These are phyloP conservation scores for Citrus glauca DNA, from an alignment of 345 rosid species.

Conservation along the genomic window DNA sequence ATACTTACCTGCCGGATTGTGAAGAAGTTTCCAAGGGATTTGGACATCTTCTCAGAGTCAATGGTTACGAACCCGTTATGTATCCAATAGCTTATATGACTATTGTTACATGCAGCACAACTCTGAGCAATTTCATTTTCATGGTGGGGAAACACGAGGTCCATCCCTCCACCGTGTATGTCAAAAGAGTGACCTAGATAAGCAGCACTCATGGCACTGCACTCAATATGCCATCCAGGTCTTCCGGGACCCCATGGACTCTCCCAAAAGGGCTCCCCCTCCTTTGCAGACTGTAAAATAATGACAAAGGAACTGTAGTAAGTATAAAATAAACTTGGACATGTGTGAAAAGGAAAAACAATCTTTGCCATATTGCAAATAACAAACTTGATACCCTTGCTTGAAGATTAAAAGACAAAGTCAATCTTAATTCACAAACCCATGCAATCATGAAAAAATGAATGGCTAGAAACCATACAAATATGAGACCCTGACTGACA, in stretches of 20 bases:
- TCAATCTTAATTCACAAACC: not conserved
- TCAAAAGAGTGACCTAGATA: conserved; percentile 86
- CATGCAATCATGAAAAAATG: not conserved
- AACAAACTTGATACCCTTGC: not conserved
- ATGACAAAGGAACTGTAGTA: not conserved
- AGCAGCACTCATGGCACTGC: conserved; percentile 94
- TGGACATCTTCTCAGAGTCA: conserved; percentile 97
- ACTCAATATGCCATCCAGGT: conserved; percentile 98
- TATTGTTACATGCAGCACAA: conserved; percentile 79
- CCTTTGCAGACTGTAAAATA: conserved; percentile 64
- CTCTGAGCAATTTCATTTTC: conserved; percentile 99
- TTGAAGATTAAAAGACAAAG: not conserved
- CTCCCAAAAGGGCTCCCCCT: conserved; percentile 94
- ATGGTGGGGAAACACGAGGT: conserved; percentile 97
- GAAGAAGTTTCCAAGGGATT: conserved; percentile 95
- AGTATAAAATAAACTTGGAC: not conserved
- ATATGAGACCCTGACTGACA: not conserved
- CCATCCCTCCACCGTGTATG: conserved; percentile 99
- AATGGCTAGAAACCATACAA: not conserved
- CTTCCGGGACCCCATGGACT: conserved; percentile 99
- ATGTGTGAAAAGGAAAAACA: not conserved
- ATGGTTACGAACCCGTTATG: conserved; percentile 96
- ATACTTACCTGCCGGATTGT: conserved; percentile 78
- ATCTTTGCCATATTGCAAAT: not conserved
- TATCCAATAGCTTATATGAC: conserved; percentile 80